These are phyloP conservation scores for Dioscorea cayenensis DNA, from an alignment of 116 monocot species.

Conservation along the genomic window DNA sequence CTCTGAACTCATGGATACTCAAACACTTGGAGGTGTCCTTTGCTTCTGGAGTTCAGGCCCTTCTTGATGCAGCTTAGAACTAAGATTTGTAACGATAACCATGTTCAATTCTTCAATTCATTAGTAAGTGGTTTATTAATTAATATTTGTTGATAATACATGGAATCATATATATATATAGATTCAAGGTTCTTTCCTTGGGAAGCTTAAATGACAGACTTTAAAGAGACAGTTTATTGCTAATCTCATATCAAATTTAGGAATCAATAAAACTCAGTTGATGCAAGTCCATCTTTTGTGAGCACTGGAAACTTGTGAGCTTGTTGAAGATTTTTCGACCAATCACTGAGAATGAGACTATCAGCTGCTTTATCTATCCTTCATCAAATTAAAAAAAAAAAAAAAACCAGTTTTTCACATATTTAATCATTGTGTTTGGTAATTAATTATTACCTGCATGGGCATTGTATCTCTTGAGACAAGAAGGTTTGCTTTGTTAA, in stretches of 20 bases:
- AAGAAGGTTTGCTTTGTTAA: conserved; percentile 32
- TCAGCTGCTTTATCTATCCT: neutral
- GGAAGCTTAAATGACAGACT: conserved; percentile 34
- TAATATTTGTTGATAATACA: no score
- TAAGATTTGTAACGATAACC: neutral
- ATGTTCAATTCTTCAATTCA: neutral
- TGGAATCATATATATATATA: no score
- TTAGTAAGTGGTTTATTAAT: no score
- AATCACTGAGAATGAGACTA: neutral
- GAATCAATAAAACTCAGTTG: neutral
- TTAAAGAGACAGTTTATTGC: conserved; percentile 2
- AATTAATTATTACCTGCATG: neutral
- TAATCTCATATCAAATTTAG: conserved; percentile 17
- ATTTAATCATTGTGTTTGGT: no score
- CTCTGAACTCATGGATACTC: conserved; percentile 19
- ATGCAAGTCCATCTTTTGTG: conserved; percentile 43
- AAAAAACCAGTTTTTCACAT: no score
- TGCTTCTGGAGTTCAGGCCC: conserved; percentile 63
- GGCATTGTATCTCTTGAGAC: conserved; percentile 30
- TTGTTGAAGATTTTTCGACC: conserved; percentile 12
- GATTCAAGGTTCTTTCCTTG: conserved; percentile 15
- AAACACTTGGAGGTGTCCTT: conserved; percentile 31
- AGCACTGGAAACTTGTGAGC: conserved; percentile 49
- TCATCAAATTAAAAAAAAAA: no score
- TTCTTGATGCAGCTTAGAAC: conserved; percentile 23